Evolutionary conservation across 768 basidiomycete genomes (phyloP).

Genomic region (Heimioporus sp.): DNA sequence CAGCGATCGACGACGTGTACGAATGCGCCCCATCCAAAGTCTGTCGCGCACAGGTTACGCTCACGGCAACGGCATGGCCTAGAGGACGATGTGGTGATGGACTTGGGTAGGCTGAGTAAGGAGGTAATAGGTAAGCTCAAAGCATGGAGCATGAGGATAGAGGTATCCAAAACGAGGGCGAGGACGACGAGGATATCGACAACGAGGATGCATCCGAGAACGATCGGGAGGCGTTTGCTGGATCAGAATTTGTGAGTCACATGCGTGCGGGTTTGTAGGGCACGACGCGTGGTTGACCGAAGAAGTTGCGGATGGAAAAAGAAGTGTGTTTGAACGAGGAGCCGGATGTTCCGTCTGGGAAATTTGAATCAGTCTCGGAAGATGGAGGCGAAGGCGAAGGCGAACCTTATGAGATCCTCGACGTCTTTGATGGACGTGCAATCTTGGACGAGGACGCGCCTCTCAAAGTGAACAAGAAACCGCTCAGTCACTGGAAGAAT

Average conservation of each 20-base stretch:
- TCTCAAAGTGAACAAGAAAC: conserved; percentile 9
- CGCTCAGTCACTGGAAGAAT: conserved; percentile 45
- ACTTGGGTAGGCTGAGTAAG: too few species aligned
- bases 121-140: too few species aligned
- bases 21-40: conserved; percentile 53
- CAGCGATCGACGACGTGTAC: conserved; percentile 54
- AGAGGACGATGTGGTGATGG: too few species aligned
- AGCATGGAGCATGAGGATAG: too few species aligned
- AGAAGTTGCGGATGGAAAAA: too few species aligned
- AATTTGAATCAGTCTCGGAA: conserved; percentile 15
- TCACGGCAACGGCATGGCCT: conserved; percentile 41
- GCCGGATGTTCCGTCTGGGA: conserved; percentile 29
- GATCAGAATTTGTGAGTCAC: too few species aligned
- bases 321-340: conserved; percentile 72
- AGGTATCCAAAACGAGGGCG: too few species aligned
- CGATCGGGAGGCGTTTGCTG: too few species aligned
- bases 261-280: too few species aligned
- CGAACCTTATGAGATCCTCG: conserved; percentile 62
- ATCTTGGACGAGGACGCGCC: conserved; percentile 27
- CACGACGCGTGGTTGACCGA: too few species aligned
- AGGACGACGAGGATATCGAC: too few species aligned
- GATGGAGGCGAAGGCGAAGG: conserved; percentile 43
- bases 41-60: conserved; percentile 49
- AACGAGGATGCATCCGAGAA: too few species aligned
- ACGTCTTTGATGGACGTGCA: conserved; percentile 63